Conservation (phyloP, 164 flowering plant species). For the Liriodendron chinense region DNA sequence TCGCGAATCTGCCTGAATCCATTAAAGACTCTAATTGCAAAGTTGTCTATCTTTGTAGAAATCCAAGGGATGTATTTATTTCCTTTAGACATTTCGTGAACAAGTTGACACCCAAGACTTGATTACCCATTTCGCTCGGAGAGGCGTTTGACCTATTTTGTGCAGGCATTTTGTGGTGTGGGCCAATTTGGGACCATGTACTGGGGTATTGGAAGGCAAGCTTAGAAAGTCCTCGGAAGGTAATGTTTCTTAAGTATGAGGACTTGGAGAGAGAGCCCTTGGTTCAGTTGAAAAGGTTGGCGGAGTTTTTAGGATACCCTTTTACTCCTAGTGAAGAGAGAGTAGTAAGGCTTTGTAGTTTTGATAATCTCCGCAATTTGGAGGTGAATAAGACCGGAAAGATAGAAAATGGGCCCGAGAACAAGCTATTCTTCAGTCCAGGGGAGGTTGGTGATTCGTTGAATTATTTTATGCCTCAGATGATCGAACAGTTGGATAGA, state of each 20-base stretch:
- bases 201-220: constrained; percentile 16
- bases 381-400: constrained; percentile 8
- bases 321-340: constrained; percentile 2
- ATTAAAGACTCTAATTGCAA: constrained; percentile 21
- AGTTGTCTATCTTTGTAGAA: constrained; percentile 37
- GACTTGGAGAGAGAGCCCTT: constrained; percentile 27
- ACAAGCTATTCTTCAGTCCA: not conserved
- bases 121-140: constrained; percentile 9
- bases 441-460: constrained; percentile 3
- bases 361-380: constrained; percentile 4
- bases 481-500: not conserved
- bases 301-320: constrained; percentile 36
- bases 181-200: constrained; percentile 29
- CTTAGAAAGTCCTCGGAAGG: constrained; percentile 27
- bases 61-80: constrained; percentile 37
- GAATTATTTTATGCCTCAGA: not conserved
- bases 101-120: not conserved
- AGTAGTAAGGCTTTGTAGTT: not conserved
- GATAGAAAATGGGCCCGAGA: not conserved
- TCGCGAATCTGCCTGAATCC: constrained; percentile 23
- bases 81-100: constrained; percentile 36
- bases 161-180: constrained; percentile 23
- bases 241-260: constrained; percentile 42
- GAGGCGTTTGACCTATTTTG: constrained; percentile 34
- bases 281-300: constrained; percentile 18